Evolutionary conservation across 768 basidiomycete genomes (phyloP).

Genomic region (Megacollybia marginata): DNA sequence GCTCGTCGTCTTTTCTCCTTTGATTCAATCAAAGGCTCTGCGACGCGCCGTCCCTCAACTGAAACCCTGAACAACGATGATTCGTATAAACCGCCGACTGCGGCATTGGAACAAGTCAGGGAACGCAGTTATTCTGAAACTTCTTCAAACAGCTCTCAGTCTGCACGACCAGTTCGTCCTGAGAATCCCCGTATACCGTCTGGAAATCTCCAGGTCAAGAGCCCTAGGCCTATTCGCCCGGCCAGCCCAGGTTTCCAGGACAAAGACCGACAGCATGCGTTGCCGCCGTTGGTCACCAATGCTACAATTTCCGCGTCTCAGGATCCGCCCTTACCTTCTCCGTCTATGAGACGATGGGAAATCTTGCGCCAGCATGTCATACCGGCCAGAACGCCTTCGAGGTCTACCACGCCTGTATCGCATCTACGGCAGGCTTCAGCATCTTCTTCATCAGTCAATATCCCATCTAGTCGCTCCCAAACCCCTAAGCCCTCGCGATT

Average conservation of each 20-base stretch:
- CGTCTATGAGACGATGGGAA: constrained; percentile 43
- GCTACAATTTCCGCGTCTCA: constrained; percentile 26
- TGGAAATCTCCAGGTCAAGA: not conserved
- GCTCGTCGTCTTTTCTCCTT: constrained; percentile 19
- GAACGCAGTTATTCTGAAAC: not conserved
- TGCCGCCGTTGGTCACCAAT: constrained; percentile 4
- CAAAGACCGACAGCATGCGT: constrained; percentile 5
- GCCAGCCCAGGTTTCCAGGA: not conserved
- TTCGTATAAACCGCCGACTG: not conserved
- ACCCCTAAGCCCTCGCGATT: constrained; percentile 47
- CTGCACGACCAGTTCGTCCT: not conserved
- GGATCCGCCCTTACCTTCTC: constrained; percentile 29
- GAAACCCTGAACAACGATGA: constrained; percentile 5
- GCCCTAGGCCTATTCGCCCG: not conserved
- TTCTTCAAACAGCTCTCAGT: not conserved
- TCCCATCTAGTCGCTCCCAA: constrained; percentile 6
- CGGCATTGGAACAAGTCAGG: constrained; percentile 2
- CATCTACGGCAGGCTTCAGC: constrained; percentile 13
- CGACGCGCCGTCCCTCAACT: constrained; percentile 13
- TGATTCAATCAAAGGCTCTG: constrained; percentile 12
- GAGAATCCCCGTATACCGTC: not conserved
- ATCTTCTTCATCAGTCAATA: constrained; percentile 17
- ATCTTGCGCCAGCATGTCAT: constrained; percentile 48
- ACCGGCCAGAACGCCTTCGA: constrained; percentile 14
- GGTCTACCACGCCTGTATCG: constrained; percentile 17